Percentiles rank a stretch among this genome's conserved stretches.
These are phyloP conservation scores for Rhynchospora breviuscula DNA, from an alignment of 176 grass and related monocot species.

Conservation along the genomic window DNA sequence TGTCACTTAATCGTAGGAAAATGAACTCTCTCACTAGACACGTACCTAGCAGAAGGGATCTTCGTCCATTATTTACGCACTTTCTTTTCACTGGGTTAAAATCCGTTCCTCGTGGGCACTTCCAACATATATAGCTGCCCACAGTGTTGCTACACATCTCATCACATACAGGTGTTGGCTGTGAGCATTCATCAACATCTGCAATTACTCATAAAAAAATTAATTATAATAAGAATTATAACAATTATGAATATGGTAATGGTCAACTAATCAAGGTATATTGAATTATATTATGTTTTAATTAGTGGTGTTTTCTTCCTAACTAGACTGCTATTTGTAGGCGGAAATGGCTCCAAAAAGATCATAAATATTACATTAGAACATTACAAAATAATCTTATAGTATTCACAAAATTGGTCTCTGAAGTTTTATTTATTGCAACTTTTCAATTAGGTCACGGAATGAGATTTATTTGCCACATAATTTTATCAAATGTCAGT, in stretches of 20 bases:
- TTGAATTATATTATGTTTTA: not conserved
- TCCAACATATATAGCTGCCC: not conserved
- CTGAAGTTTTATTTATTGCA: not conserved
- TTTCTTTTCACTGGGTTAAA: slow-evolving; percentile 2
- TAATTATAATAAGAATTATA: not conserved
- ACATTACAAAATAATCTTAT: not conserved
- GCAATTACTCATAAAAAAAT: not conserved
- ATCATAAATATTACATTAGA: not conserved
- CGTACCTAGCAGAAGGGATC: not conserved
- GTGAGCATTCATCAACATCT: slow-evolving; percentile 24
- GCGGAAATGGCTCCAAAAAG: not conserved
- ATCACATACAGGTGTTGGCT: not conserved
- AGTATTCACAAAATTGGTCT: not conserved
- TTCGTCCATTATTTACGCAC: not conserved
- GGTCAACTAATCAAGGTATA: not conserved
- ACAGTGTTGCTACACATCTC: slow-evolving; percentile 9
- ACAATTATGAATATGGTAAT: not conserved
- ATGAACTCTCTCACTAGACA: not conserved
- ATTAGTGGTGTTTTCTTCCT: not conserved
- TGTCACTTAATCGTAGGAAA: not conserved
- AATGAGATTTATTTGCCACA: too few relatives aligned
- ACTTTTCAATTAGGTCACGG: not conserved
- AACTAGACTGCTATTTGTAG: not conserved
- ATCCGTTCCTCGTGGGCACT: not conserved
- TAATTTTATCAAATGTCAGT: too few relatives aligned